Percentiles rank a stretch among this genome's conserved stretches.
Conservation (phyloP, 345 rosid species). For the Gossypium bickii region DNA sequence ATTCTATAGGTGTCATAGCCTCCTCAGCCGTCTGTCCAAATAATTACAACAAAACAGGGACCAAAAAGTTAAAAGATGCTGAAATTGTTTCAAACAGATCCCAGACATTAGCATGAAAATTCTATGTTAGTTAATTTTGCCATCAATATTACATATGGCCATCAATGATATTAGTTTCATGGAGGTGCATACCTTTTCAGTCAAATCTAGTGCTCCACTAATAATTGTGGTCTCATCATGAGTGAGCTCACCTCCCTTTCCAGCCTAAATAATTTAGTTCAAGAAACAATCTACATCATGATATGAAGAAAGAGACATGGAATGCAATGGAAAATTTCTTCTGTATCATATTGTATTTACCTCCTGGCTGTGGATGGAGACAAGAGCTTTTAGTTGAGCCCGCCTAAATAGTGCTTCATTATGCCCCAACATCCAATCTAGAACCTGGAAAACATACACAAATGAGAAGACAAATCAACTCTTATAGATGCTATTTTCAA, state of each 20-base stretch:
- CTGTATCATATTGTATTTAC: conserved; percentile 28
- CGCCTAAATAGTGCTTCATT: conserved; percentile 84
- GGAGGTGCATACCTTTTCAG: conserved; percentile 61
- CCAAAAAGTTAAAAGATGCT: background rate
- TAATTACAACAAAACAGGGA: background rate
- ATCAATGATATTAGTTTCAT: background rate
- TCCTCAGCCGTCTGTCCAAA: conserved; percentile 87
- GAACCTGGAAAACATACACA: conserved; percentile 42
- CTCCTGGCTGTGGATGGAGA: conserved; percentile 85
- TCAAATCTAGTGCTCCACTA: conserved; percentile 92
- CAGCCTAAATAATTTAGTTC: conserved; percentile 51
- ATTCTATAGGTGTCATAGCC: conserved; percentile 99
- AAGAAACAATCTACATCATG: background rate
- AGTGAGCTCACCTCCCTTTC: conserved; percentile 95
- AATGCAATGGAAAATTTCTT: background rate
- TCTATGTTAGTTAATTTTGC: background rate
- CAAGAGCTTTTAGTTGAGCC: conserved; percentile 93
- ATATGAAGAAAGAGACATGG: background rate
- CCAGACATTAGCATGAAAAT: background rate
- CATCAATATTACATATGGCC: background rate
- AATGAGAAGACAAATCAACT: too few relatives aligned
- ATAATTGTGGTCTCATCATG: conserved; percentile 97
- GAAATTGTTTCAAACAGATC: background rate
- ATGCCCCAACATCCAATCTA: conserved; percentile 88
- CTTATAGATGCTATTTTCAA: too few relatives aligned